A percentile compares a stretch with the other conserved stretches of the same genome.
These are phyloP conservation scores for Wickerhamomyces kurtzmanii DNA, from an alignment of 805 yeast species.

Conservation along the genomic window DNA sequence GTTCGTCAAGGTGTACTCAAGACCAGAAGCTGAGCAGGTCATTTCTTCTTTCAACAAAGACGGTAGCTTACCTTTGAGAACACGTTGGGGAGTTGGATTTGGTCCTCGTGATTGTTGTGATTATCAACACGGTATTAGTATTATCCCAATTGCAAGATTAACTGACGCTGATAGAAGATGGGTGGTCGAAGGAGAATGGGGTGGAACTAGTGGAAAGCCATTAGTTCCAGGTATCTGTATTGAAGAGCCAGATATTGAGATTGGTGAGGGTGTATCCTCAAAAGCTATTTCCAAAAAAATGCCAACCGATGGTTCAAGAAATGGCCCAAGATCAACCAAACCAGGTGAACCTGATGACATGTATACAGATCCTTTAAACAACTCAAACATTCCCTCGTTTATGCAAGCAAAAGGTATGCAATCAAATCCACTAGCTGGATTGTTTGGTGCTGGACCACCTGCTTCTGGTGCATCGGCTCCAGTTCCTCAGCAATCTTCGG, in stretches of 20 bases:
- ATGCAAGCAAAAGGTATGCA: constrained; percentile 27
- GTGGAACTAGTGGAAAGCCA: constrained; percentile 90
- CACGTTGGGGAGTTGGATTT: constrained; percentile 98
- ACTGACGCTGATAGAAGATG: constrained; percentile 93
- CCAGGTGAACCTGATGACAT: constrained; percentile 39
- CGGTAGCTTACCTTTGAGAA: constrained; percentile 56
- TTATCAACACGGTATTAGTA: constrained; percentile 81
- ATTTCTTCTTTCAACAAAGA: constrained; percentile 63
- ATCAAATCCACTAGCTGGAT: constrained; percentile 38
- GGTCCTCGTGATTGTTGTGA: constrained; percentile 99
- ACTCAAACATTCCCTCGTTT: constrained; percentile 14
- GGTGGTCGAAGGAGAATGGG: constrained; percentile 89
- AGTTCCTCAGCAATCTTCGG: constrained; percentile 5
- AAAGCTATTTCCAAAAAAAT: constrained; percentile 85
- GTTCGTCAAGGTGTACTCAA: constrained; percentile 85
- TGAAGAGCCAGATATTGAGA: constrained; percentile 97
- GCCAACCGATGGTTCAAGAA: constrained; percentile 84
- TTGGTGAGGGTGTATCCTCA: constrained; percentile 88
- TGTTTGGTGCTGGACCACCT: constrained; percentile 21
- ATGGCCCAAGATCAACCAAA: constrained; percentile 74
- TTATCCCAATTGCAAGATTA: constrained; percentile 77
- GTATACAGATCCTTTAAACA: constrained; percentile 17
- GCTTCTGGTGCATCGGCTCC: constrained; percentile 3
- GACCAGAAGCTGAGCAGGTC: constrained; percentile 85
- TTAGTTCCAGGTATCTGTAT: constrained; percentile 70